Percentiles rank a stretch among this genome's conserved stretches.
Conservation (phyloP, 1,284 basidiomycete species). For the Bondarzewia mesenterica region DNA sequence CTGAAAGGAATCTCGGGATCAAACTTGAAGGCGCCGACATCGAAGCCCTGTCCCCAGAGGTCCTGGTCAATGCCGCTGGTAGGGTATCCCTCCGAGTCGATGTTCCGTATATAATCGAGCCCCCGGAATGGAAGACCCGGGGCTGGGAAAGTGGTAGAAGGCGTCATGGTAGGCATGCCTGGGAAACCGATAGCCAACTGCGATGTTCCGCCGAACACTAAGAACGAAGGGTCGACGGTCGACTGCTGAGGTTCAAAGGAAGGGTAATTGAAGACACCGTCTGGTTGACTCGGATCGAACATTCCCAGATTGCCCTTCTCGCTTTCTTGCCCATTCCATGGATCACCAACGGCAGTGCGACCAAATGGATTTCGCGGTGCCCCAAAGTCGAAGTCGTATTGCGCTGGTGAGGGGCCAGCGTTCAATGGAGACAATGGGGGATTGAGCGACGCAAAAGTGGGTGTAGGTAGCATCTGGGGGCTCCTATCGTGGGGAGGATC, state of each 20-base stretch:
- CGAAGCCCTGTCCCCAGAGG: conserved; percentile 65
- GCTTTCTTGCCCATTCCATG: conserved; percentile 22
- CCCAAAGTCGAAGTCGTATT: conserved; percentile 14
- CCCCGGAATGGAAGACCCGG: conserved; percentile 72
- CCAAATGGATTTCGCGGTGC: conserved; percentile 7
- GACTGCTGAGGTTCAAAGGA: conserved; percentile 22
- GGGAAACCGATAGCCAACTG: conserved; percentile 34
- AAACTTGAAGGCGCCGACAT: conserved; percentile 59
- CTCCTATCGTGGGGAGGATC: conserved; percentile 20
- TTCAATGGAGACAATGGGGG: conserved; percentile 22
- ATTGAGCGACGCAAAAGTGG: conserved; percentile 11
- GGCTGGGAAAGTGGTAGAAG: conserved; percentile 52
- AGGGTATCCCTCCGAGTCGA: conserved; percentile 35
- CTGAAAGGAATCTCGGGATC: conserved; percentile 70
- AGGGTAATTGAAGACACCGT: conserved; percentile 3
- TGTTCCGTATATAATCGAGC: conserved; percentile 72
- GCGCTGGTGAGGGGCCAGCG: conserved; percentile 27
- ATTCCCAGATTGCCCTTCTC: conserved; percentile 10
- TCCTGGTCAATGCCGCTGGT: conserved; percentile 48
- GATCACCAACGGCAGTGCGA: not conserved
- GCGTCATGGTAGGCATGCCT: conserved; percentile 46
- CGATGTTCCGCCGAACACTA: conserved; percentile 31
- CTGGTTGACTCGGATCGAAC: conserved; percentile 5
- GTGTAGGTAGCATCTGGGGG: conserved; percentile 10
- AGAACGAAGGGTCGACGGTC: conserved; percentile 40